Evolutionary conservation across 2,329 filamentous ascomycete genomes (phyloP), one percentile per base, ranked within the genome.

Genomic region (Talaromyces islandicus): DNA sequence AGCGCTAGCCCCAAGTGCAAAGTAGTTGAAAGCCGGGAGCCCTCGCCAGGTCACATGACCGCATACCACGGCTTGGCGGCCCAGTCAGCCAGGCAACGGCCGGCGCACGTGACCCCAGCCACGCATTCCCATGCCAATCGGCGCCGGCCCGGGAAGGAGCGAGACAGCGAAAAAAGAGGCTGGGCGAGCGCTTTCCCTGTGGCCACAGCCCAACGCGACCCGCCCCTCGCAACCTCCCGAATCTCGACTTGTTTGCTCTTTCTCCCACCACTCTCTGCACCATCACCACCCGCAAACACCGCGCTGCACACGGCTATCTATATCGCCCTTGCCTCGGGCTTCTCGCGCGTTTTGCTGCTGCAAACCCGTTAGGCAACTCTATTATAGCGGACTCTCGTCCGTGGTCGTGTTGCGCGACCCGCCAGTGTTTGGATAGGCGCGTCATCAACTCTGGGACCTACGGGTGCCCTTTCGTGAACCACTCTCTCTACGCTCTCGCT

Each of bases 31-130:
- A n/a, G n/a, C n/a, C n/a, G n/a, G n/a, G 7, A 14, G 14, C 10
- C 43, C n/a, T 6, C 19, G 1, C 4, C 1, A 46, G 19, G 7
- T 46, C 41, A 46, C 43, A 21, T 46, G 43, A 46, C 43, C 9
- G 0, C n/a, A 21, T 46, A 6, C 43, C 7, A 24, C 43, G 19
- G 43, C 43, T 46, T 24, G 43, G 43, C 43, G 41, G 41, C 19
- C 41, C 21, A 24, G 41, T 46, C 21, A n/a, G 43, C 43, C 43
- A 46, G 48, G 48, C 24, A 52, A 52, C 48, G 48, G 27, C 11
- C 17, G 21, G 32, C 12, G 3, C 69, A 70, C 69, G 71, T 73
- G 70, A 71, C 51, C 66, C 66, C 69, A 72, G 67, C 70, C 70
- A 64, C 62, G 55, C 61, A 60, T 64, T 60, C 62, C 59, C 56